These are phyloP conservation scores for Colletotrichum eleusines DNA, from an alignment of 2,329 filamentous ascomycete genomes.

Conservation along the genomic window DNA sequence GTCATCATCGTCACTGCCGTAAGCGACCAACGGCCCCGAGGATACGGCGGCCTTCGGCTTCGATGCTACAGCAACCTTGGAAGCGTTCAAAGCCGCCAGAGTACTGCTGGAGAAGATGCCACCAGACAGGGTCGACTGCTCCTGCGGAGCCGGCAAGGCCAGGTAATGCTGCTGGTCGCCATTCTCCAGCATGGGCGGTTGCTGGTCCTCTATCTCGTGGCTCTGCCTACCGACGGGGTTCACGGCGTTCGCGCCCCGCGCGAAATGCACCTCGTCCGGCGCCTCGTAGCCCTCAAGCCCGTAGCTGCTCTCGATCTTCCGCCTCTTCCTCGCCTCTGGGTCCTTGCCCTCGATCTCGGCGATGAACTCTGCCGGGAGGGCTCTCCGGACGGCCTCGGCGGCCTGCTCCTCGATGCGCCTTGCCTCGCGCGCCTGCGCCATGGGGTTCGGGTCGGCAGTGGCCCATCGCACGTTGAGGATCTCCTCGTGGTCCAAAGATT, in stretches of 20 bases:
- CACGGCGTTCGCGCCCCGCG: slow-evolving; percentile 77
- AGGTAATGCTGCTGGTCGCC: slow-evolving; percentile 51
- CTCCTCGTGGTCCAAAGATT: slow-evolving; percentile 90
- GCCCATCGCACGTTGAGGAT: slow-evolving; percentile 97
- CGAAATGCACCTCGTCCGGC: slow-evolving; percentile 93
- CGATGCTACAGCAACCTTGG: slow-evolving; percentile 65
- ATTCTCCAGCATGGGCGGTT: slow-evolving; percentile 68
- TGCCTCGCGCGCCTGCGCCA: slow-evolving; percentile 92
- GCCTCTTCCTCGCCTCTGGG: slow-evolving; percentile 85
- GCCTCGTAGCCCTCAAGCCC: slow-evolving; percentile 93
- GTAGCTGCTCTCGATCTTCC: slow-evolving; percentile 90
- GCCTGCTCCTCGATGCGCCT: slow-evolving; percentile 93
- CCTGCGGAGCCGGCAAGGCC: slow-evolving; percentile 45
- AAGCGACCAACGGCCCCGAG: slow-evolving; percentile 83
- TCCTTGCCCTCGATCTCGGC: slow-evolving; percentile 94
- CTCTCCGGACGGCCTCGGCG: slow-evolving; percentile 89
- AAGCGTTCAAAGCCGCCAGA: slow-evolving; percentile 78
- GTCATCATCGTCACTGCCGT: slow-evolving; percentile 80
- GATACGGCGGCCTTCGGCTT: slow-evolving; percentile 65
- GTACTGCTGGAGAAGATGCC: slow-evolving; percentile 88
- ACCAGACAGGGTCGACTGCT: slow-evolving; percentile 54
- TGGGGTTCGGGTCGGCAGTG: slow-evolving; percentile 94
- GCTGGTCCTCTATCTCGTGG: slow-evolving; percentile 73
- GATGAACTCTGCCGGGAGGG: slow-evolving; percentile 89
- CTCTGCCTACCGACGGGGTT: slow-evolving; percentile 70